A percentile compares a stretch with the other conserved stretches of the same genome.
phyloP scores from a whole-genome alignment of 2,329 filamentous ascomycete species.

The Rhytidhysteron rufulum region DNA sequence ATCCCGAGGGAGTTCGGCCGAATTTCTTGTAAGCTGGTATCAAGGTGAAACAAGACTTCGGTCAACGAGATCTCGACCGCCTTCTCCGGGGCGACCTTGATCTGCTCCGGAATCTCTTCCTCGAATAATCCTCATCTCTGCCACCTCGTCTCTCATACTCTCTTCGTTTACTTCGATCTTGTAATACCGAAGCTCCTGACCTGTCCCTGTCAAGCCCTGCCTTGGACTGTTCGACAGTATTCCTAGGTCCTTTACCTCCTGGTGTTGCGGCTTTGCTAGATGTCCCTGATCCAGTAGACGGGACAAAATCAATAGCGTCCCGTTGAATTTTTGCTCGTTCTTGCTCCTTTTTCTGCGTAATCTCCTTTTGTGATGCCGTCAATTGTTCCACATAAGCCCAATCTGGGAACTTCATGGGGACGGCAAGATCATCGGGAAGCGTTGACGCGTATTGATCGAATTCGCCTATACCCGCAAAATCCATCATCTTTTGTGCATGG shows the following conservation, averaged over 20 bases:
- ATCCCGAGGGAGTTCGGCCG: too few relatives aligned
- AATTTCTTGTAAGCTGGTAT: too few relatives aligned
- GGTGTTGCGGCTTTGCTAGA: slow-evolving; percentile 22
- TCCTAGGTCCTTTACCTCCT: slow-evolving; percentile 12
- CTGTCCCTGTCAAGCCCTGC: slow-evolving; percentile 12
- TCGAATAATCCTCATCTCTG: slow-evolving; percentile 15
- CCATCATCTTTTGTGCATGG: slow-evolving; percentile 67
- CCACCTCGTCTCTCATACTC: slow-evolving; percentile 26
- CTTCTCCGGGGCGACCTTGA: slow-evolving; percentile 23
- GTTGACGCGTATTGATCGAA: slow-evolving; percentile 65
- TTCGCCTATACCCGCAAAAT: slow-evolving; percentile 58
- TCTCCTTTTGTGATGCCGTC: slow-evolving; percentile 37
- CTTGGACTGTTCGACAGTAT: slow-evolving; percentile 19
- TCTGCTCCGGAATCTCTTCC: slow-evolving; percentile 15
- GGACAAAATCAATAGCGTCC: slow-evolving; percentile 31
- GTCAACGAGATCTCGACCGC: slow-evolving; percentile 1
- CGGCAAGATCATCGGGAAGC: slow-evolving; percentile 34
- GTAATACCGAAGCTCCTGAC: slow-evolving; percentile 8
- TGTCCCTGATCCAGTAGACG: slow-evolving; percentile 19
- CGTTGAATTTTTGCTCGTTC: slow-evolving; percentile 24
- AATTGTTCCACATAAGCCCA: slow-evolving; percentile 44
- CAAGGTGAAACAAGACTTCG: too few relatives aligned
- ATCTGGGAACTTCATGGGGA: slow-evolving; percentile 38
- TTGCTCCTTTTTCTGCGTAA: slow-evolving; percentile 29
- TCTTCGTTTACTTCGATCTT: slow-evolving; percentile 23